Base-by-base conservation (phyloP, 257 asterid genomes). In the Mitragyna speciosa region DNA sequence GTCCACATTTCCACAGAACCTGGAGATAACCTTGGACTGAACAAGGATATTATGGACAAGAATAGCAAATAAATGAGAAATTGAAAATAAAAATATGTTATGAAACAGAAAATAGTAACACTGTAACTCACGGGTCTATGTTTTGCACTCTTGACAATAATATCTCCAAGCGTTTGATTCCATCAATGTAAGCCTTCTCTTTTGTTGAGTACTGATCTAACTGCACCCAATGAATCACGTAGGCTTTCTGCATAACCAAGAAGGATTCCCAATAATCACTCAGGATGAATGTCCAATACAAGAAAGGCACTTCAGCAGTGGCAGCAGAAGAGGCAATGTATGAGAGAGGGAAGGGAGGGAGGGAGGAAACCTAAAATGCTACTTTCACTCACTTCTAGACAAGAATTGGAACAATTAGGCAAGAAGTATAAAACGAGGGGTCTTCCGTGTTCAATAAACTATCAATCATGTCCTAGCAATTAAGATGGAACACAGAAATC, bases 201-300 rank as follows among this genome's bases (percentile, higher is more conserved):
- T 86, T 86, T 72, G 97, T 88, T 67, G 90, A 65, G 76, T 84
- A 90, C 52, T 79, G 84, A 86, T 93, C 98, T 70, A 95, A 67
- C 81, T 87, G 84, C 87, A 95, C 99, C 99, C 99, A 95, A 78
- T 95, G 99, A 79, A 95, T 91, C 81, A 88, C 86, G 76, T 86
- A 89, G 12, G 83, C 95, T 92, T 87, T 95, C 98, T 95, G 75
- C 72, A 79, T 9, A 61, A 56, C 26, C 15, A 76, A 39, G 68
- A 43, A 31, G 73, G 45, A 12, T 58, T 65, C 22, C 24, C 54
- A 81, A 31, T 79, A 49, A 85, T 28, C 56, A 75, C 56, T 59
- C 56, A 69, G 51, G 61, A 47, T 68, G 78, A 63, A n/a, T 63
- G 26, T 63, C 39, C 36, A 12, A 12, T 45, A 45, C 49, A 63